These are phyloP conservation scores for Stevia rebaudiana DNA, from an alignment of 140 eudicot genomes.

Conservation along the genomic window DNA sequence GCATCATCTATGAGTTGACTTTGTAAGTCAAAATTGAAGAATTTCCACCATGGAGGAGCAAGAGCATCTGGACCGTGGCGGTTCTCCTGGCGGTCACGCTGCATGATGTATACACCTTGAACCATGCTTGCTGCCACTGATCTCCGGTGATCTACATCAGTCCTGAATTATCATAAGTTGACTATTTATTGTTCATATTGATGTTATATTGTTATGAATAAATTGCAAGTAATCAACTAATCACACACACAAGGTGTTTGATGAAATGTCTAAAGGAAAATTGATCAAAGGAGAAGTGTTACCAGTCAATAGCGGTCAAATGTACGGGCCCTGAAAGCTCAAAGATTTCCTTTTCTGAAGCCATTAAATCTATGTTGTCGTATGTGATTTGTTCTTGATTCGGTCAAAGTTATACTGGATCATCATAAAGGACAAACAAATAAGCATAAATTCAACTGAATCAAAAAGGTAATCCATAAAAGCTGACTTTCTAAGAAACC, in stretches of 20 bases:
- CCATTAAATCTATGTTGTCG: slow-evolving; percentile 24
- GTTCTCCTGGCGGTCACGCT: slow-evolving; percentile 79
- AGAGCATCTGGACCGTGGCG: slow-evolving; percentile 56
- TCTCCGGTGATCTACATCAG: slow-evolving; percentile 64
- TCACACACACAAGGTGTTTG: slow-evolving; percentile 12
- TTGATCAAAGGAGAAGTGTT: neutral
- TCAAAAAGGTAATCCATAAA: neutral
- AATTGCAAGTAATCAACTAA: neutral
- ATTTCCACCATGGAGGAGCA: slow-evolving; percentile 89
- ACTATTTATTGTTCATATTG: neutral
- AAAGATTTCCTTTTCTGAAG: slow-evolving; percentile 49
- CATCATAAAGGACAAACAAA: slow-evolving; percentile 1
- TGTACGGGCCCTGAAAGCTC: slow-evolving; percentile 57
- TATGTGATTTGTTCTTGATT: slow-evolving; percentile 14
- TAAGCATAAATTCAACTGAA: slow-evolving; percentile 7
- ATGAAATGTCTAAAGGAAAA: slow-evolving; percentile 7
- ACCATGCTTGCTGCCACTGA: slow-evolving; percentile 85
- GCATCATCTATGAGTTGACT: slow-evolving; percentile 61
- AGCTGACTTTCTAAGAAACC: neutral
- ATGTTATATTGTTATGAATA: neutral
- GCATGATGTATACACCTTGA: slow-evolving; percentile 73
- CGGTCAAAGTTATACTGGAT: slow-evolving; percentile 8
- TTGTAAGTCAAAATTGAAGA: slow-evolving; percentile 49
- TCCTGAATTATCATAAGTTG: slow-evolving; percentile 38
- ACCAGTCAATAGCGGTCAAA: slow-evolving; percentile 76